Evolutionary conservation across 306 rosid genomes (phyloP), one percentile per base, ranked within the genome.

Genomic region (Geum urbanum): DNA sequence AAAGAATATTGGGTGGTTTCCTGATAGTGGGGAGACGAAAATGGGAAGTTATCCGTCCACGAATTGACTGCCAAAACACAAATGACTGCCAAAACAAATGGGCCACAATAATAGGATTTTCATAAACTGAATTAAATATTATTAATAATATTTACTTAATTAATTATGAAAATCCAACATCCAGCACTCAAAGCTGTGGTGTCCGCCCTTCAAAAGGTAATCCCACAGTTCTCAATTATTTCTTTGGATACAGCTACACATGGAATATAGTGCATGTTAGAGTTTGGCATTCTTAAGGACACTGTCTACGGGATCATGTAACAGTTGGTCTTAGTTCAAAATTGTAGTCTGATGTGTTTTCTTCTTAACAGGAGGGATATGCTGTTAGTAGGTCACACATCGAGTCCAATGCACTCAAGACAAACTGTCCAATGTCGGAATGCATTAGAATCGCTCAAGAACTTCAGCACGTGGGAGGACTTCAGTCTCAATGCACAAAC

Each of bases 371-470:
- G 99, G 88, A 83, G 78, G 99, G 92, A 37, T 91, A 80, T 86
- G 92, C 86, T 70, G 97, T 61, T 20, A 84, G 95, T 83, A 88
- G 95, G 85, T 94, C 99, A 20, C 98, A 94, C 81, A 91, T 94
- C 72, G 71, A 62, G 59, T 70, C 86, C 54, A 94, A 94, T 66
- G 95, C 92, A 65, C 80, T 94, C 41, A 91, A 94, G 84, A 91
- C 97, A n/a, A 89, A 88, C 85, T 88, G 99, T 64, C 82, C 91
- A 15, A 91, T 91, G 99, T 81, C 86, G 54, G 92, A 69, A 68
- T 87, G 94, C 87, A 80, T 88, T 72, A 79, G 80, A 69, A 91
- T 94, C 67, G 91, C 96, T 67, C 85, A 81, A 78, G 84, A 87
- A 81, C 86, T 94, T 41, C 82, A 63, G 16, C 69, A 54, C 46